These are phyloP conservation scores for Colletotrichum sojae DNA, from an alignment of 2,329 filamentous ascomycete genomes.

Conservation along the genomic window DNA sequence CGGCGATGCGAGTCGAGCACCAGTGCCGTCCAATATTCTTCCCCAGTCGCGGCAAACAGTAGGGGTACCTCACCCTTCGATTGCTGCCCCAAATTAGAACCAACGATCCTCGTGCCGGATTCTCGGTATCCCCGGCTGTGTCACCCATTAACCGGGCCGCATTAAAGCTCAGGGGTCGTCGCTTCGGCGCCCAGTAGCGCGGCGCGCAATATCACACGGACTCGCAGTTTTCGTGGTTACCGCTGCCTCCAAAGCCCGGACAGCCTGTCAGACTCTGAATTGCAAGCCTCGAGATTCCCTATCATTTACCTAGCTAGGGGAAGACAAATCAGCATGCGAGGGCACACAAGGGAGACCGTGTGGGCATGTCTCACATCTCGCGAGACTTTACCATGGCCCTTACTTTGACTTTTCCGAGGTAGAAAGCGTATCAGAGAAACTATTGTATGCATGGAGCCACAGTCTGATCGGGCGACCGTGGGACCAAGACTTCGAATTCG, in stretches of 20 bases:
- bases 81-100: background rate
- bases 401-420: conserved; percentile 17
- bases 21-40: background rate
- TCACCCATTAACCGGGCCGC: conserved; percentile 12
- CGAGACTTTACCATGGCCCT: conserved; percentile 1
- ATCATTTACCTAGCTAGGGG: background rate
- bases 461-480: background rate
- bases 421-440: conserved; percentile 23
- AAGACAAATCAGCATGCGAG: conserved; percentile 4
- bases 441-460: conserved; percentile 3
- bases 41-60: background rate
- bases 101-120: conserved; percentile 21
- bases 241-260: background rate
- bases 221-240: background rate
- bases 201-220: conserved; percentile 7
- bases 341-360: conserved; percentile 32
- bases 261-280: too few relatives aligned
- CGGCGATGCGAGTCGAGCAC: conserved; percentile 2
- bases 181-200: conserved; percentile 6
- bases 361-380: conserved; percentile 21
- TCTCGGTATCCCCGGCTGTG: conserved; percentile 29
- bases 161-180: conserved; percentile 18
- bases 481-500: background rate
- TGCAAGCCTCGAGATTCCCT: background rate
- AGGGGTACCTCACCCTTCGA: conserved; percentile 11